These are phyloP conservation scores for Russula emetica DNA, from an alignment of 768 basidiomycete genomes.

Conservation along the genomic window DNA sequence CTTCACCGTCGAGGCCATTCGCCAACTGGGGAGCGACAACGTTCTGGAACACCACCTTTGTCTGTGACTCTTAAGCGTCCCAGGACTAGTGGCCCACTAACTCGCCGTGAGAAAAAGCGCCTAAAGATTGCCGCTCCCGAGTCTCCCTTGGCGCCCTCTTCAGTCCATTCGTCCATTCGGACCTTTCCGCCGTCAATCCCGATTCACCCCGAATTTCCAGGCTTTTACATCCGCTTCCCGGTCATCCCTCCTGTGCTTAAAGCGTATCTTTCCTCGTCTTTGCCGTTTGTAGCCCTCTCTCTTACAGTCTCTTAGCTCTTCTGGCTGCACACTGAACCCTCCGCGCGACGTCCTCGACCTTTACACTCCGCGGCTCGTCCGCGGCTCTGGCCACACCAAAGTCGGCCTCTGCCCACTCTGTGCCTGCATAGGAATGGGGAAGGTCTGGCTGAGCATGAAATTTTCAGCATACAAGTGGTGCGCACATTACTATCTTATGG, in stretches of 20 bases:
- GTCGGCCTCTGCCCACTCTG: conserved; percentile 78
- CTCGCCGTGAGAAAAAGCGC: not conserved
- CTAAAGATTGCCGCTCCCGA: not conserved
- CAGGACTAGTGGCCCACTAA: not conserved
- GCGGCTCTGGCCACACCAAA: conserved; percentile 62
- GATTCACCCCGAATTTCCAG: conserved; percentile 47
- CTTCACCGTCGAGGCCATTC: not conserved
- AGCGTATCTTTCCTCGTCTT: not conserved
- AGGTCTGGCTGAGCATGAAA: conserved; percentile 73
- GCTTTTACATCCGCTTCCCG: conserved; percentile 70
- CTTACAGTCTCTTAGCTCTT: conserved; percentile 23
- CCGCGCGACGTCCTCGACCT: conserved; percentile 61
- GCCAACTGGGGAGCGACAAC: not conserved
- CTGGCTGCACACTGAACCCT: conserved; percentile 51
- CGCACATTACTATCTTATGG: conserved; percentile 27
- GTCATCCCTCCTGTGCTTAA: conserved; percentile 39
- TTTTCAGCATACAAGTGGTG: conserved; percentile 81
- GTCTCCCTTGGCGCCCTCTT: not conserved
- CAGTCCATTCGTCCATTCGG: conserved; percentile 39
- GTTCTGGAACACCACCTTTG: not conserved
- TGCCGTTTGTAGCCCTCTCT: not conserved
- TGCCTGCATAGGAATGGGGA: conserved; percentile 61
- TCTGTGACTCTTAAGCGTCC: conserved; percentile 12
- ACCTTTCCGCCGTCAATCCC: conserved; percentile 49
- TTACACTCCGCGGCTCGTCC: conserved; percentile 75